A percentile compares a stretch with the other conserved stretches of the same genome.
phyloP scores from a whole-genome alignment of 345 rosid species.

The Citrus cavaleriei region DNA sequence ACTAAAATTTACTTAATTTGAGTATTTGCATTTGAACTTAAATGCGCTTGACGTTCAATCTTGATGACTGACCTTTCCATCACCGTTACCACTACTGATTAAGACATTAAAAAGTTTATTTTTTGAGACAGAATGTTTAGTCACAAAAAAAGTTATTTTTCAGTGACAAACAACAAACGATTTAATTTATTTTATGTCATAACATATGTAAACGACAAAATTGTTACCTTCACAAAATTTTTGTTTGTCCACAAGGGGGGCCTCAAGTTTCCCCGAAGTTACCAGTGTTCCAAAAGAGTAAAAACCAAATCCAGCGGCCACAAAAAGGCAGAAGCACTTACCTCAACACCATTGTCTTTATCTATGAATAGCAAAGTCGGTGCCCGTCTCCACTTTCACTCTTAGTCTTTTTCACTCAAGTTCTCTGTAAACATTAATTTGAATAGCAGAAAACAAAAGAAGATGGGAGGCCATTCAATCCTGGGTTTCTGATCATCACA shows the following conservation, averaged over 20 bases:
- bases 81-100: too few relatives aligned
- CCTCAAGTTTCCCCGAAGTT: constrained; percentile 29
- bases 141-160: too few relatives aligned
- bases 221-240: too few relatives aligned
- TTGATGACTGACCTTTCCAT: too few relatives aligned
- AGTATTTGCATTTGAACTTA: too few relatives aligned
- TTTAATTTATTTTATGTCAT: background rate
- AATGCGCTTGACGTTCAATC: too few relatives aligned
- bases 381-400: background rate
- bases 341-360: background rate
- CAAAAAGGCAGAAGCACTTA: background rate
- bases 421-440: too few relatives aligned
- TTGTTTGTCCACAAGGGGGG: background rate
- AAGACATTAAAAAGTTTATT: too few relatives aligned
- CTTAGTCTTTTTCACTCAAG: background rate
- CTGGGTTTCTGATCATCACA: constrained; percentile 58
- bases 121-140: too few relatives aligned
- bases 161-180: too few relatives aligned
- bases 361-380: constrained; percentile 19
- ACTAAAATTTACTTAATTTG: too few relatives aligned
- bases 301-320: constrained; percentile 33
- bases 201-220: too few relatives aligned
- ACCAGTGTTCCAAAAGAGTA: constrained; percentile 27
- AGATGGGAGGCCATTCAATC: constrained; percentile 61
- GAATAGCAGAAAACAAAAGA: background rate